Evolutionary conservation across 805 yeast species (phyloP), one percentile per base, ranked within the genome.

Genomic region (Starmerella gropengiesseri): DNA sequence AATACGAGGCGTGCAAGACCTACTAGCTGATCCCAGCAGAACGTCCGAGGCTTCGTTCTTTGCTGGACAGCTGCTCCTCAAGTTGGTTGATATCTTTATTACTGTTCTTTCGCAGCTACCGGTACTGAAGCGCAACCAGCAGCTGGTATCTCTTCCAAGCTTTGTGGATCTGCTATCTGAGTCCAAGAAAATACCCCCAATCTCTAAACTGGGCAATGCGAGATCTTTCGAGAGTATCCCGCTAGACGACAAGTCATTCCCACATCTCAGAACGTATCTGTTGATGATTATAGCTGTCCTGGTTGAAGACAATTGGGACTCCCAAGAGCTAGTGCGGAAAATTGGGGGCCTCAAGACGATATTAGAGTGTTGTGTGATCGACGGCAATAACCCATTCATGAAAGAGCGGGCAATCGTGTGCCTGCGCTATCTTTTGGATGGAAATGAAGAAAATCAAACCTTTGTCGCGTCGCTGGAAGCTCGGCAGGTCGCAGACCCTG

Each of bases 381-480:
- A 89, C 59, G 78, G 77, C 34, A 76, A 82, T 57, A 93, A 91
- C 58, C 97, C 96, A 0, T 89, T 71, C 53, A 53, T 64, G 44
- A 56, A 84, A 50, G 98, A 89, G 56, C 65, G 89, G 46, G 72
- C 94, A 1, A 81, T 91, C 26, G 62, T 89, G 6, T 84, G 95
- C 55, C 58, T 91, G 22, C 74, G 78, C 54, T 78, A 77, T 47
- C 60, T 86, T 25, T 61, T 89, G 13, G 71, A 73, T 19, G 67
- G 71, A 8, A 91, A 91, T 53, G 55, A 51, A 4, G 67, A 65
- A 36, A 91, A 89, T 58, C 96, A 89, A 60, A 66, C 70, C 1
- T 75, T 86, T 57, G 86, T 89, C 1, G 77, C 82, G 0, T 61
- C 69, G 28, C 60, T 89, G 45, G 96, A 89, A 57, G 94, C 95